A percentile compares a stretch with the other conserved stretches of the same genome.
These are phyloP conservation scores for Citrullus amarus DNA, from an alignment of 306 rosid genomes.

Conservation along the genomic window DNA sequence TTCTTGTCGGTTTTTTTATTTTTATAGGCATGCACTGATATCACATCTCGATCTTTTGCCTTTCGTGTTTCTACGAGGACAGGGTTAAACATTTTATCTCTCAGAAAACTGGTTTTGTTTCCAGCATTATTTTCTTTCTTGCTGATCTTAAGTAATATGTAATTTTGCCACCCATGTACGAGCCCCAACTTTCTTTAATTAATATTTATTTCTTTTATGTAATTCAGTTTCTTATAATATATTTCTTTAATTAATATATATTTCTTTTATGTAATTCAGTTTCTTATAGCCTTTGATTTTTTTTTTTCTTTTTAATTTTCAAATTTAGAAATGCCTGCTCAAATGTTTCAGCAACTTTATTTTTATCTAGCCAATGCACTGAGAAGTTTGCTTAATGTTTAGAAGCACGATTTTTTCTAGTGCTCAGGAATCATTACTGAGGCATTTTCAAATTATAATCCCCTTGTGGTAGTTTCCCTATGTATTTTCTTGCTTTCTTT, in stretches of 20 bases:
- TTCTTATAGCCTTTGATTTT: neutral
- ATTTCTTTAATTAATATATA: neutral
- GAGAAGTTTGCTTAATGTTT: neutral
- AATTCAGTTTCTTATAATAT: neutral
- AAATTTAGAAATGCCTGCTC: neutral
- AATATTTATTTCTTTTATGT: neutral
- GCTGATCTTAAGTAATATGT: neutral
- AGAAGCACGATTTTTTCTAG: neutral
- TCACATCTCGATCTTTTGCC: neutral
- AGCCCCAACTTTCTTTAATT: neutral
- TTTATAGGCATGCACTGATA: neutral
- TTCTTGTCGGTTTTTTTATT: conserved; percentile 4
- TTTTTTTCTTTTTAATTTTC: neutral
- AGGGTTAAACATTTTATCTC: neutral
- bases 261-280: neutral
- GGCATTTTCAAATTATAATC: neutral
- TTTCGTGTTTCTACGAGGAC: neutral
- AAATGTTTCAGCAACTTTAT: neutral
- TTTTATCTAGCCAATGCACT: neutral
- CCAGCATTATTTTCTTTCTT: neutral
- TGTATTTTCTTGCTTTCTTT: neutral
- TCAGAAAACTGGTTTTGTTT: neutral
- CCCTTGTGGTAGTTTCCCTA: neutral
- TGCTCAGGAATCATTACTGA: neutral
- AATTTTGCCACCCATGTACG: neutral